Conservation (phyloP, 2,329 filamentous ascomycete species). For the Trichoderma harzianum region DNA sequence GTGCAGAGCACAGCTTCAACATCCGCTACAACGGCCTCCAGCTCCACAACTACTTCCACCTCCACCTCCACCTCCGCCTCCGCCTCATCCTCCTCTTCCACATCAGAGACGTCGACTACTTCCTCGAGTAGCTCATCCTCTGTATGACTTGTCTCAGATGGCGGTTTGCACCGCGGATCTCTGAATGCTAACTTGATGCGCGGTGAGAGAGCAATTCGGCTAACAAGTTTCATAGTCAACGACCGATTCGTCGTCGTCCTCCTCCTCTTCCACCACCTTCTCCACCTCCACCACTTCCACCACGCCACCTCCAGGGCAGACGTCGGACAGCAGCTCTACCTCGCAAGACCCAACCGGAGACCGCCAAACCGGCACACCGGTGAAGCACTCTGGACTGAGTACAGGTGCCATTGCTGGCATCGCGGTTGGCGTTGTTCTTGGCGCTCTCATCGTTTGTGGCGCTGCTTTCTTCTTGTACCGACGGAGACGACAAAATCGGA, state of each 20-base stretch:
- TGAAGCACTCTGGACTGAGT: constrained; percentile 32
- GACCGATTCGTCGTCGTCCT: background rate
- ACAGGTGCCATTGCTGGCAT: constrained; percentile 52
- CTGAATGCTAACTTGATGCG: background rate
- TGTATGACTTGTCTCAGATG: constrained; percentile 37
- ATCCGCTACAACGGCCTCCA: constrained; percentile 24
- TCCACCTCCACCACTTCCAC: background rate
- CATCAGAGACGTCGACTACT: constrained; percentile 20
- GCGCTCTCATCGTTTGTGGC: constrained; percentile 38
- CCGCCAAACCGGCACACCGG: constrained; percentile 15
- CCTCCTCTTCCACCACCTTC: background rate
- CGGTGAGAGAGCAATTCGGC: constrained; percentile 2
- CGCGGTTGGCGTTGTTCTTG: constrained; percentile 48
- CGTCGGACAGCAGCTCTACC: constrained; percentile 43
- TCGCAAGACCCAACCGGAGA: constrained; percentile 29
- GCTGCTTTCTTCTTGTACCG: constrained; percentile 42
- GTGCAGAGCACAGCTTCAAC: constrained; percentile 32
- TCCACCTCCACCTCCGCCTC: constrained; percentile 27
- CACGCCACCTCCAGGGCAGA: constrained; percentile 37
- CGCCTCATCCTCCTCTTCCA: constrained; percentile 12
- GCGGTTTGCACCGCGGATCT: background rate
- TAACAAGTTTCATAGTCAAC: background rate
- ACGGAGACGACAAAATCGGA: constrained; percentile 43
- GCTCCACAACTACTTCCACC: constrained; percentile 24
- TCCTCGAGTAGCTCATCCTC: constrained; percentile 31